Percentiles rank a stretch among this genome's conserved stretches.
phyloP scores from a whole-genome alignment of 2,329 filamentous ascomycete species.

The Venturia oleaginea region DNA sequence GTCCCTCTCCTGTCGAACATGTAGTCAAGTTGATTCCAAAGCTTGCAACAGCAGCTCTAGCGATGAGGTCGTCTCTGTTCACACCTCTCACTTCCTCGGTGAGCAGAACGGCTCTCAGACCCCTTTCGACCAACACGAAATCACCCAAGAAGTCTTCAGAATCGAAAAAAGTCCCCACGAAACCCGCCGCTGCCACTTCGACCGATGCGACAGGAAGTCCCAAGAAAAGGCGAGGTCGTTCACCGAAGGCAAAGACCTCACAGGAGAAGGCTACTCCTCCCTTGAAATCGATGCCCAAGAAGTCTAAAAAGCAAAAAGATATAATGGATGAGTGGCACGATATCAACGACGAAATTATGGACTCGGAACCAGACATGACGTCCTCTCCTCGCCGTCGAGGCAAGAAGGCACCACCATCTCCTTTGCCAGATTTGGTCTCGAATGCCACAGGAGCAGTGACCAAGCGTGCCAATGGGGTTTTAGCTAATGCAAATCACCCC shows the following conservation, averaged over 20 bases:
- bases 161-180: neutral
- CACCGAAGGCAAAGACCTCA: constrained; percentile 18
- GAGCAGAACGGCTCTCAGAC: neutral
- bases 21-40: neutral
- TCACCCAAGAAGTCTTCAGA: neutral
- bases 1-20: neutral
- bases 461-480: constrained; percentile 2
- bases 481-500: constrained; percentile 16
- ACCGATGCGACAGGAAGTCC: constrained; percentile 6
- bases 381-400: constrained; percentile 27
- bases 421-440: neutral
- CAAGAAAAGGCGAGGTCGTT: constrained; percentile 20
- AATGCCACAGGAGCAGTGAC: neutral
- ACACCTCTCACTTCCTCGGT: neutral
- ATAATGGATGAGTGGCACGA: neutral
- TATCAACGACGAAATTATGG: constrained; percentile 27
- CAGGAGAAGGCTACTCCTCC: neutral
- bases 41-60: neutral
- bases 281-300: neutral
- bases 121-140: constrained; percentile 8
- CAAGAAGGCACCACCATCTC: constrained; percentile 5
- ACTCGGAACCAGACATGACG: constrained; percentile 31
- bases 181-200: neutral
- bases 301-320: neutral
- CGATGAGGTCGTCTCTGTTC: neutral